A percentile compares a stretch with the other conserved stretches of the same genome.
Evolutionary conservation across 257 asterid species (phyloP).

Genomic region (Echium plantagineum): DNA sequence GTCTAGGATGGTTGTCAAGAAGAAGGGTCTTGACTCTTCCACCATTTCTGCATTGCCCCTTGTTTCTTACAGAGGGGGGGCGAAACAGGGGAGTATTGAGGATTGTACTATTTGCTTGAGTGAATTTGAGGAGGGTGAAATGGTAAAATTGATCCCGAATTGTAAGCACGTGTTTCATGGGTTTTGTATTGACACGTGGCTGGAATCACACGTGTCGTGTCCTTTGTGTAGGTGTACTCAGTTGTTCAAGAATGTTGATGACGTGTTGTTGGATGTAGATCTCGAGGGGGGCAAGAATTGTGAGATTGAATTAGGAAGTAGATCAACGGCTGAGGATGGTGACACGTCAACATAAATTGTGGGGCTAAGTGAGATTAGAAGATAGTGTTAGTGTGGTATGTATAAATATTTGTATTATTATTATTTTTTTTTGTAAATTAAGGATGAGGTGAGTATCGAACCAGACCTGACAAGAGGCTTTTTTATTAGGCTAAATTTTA

Average conservation of each 20-base stretch:
- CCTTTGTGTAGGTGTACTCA: slow-evolving; percentile 66
- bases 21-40: slow-evolving; percentile 36
- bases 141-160: slow-evolving; percentile 49
- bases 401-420: too few species aligned
- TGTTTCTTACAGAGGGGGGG: slow-evolving; percentile 30
- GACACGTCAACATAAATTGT: slow-evolving; percentile 16
- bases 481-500: too few species aligned
- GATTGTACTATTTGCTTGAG: slow-evolving; percentile 63
- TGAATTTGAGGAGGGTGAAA: slow-evolving; percentile 45
- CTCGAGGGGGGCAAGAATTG: too few species aligned
- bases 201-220: slow-evolving; percentile 60
- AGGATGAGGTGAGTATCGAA: too few species aligned
- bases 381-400: slow-evolving; percentile 12
- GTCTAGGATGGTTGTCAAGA: neutral
- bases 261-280: slow-evolving; percentile 19
- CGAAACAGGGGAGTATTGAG: slow-evolving; percentile 34
- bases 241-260: slow-evolving; percentile 27
- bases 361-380: slow-evolving; percentile 4
- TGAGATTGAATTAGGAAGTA: too few species aligned
- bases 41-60: slow-evolving; percentile 37
- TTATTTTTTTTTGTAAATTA: too few species aligned
- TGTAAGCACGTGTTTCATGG: slow-evolving; percentile 83
- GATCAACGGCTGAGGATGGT: slow-evolving; percentile 19
- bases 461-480: too few species aligned
- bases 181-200: slow-evolving; percentile 73